Evolutionary conservation across 2,329 filamentous ascomycete species (phyloP).

Genomic region (Neofusicoccum laricinum): DNA sequence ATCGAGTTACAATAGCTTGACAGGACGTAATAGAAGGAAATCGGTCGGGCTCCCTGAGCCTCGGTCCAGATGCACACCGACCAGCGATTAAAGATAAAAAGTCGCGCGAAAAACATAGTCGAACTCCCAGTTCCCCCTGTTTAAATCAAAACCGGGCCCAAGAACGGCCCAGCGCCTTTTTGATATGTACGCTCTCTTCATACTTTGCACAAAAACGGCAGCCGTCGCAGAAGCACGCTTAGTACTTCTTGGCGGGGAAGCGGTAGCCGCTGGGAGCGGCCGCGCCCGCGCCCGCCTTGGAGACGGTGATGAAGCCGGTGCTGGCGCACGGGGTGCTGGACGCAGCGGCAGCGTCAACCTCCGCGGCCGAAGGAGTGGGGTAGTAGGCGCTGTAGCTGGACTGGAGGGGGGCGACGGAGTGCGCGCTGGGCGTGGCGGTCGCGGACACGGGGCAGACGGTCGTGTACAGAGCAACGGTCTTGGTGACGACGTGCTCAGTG

Average conservation of each 20-base stretch:
- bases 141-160: not conserved
- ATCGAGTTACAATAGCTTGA: conserved; percentile 14
- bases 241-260: conserved; percentile 9
- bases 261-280: conserved; percentile 15
- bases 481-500: conserved; percentile 16
- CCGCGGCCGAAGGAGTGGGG: conserved; percentile 4
- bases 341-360: conserved; percentile 1
- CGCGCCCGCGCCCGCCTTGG: conserved; percentile 6
- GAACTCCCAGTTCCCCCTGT: not conserved
- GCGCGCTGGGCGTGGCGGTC: not conserved
- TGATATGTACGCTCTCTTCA: conserved; percentile 7
- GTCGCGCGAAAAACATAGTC: not conserved
- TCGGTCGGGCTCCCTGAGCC: conserved; percentile 13
- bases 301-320: conserved; percentile 10
- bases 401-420: conserved; percentile 15
- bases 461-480: conserved; percentile 24
- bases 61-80: conserved; percentile 11
- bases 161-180: conserved; percentile 12
- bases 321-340: not conserved
- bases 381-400: conserved; percentile 12
- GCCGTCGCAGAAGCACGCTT: not conserved
- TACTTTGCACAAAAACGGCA: conserved; percentile 1
- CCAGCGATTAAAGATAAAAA: conserved; percentile 6
- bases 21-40: not conserved
- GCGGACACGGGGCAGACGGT: conserved; percentile 18